Evolutionary conservation across 2,329 filamentous ascomycete genomes (phyloP).

Genomic region (Westerdykella aurantiaca): DNA sequence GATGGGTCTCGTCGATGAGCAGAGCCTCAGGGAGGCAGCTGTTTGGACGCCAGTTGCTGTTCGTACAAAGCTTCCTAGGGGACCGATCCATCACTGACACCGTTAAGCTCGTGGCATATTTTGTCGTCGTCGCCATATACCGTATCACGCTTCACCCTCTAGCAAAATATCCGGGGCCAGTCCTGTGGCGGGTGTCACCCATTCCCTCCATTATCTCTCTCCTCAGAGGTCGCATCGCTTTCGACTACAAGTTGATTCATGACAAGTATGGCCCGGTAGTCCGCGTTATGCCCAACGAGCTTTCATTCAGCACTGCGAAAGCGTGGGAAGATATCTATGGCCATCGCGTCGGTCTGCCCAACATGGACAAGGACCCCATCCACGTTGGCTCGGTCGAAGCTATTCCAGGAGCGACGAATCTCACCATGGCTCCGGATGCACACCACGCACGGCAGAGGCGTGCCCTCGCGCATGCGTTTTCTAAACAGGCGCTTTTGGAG

Average conservation of each 20-base stretch:
- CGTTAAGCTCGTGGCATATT: slow-evolving; percentile 17
- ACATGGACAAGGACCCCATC: slow-evolving; percentile 33
- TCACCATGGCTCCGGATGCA: slow-evolving; percentile 36
- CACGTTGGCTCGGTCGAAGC: slow-evolving; percentile 33
- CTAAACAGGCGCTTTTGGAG: slow-evolving; percentile 35
- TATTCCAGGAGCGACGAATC: slow-evolving; percentile 32
- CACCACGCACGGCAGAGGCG: slow-evolving; percentile 37
- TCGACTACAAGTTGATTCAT: slow-evolving; percentile 27
- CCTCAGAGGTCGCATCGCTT: slow-evolving; percentile 23
- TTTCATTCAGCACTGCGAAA: slow-evolving; percentile 29
- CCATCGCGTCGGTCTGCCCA: slow-evolving; percentile 24
- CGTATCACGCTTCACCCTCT: slow-evolving; percentile 27
- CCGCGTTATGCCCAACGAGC: slow-evolving; percentile 31
- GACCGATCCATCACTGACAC: slow-evolving; percentile 3
- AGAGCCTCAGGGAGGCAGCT: slow-evolving; percentile 17
- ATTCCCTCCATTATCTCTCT: slow-evolving; percentile 24
- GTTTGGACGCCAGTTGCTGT: slow-evolving; percentile 22
- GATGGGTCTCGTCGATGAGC: slow-evolving; percentile 26
- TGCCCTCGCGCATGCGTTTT: slow-evolving; percentile 39
- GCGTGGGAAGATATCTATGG: slow-evolving; percentile 34
- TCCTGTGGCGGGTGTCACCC: slow-evolving; percentile 25
- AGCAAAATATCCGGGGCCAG: slow-evolving; percentile 25
- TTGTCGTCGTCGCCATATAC: slow-evolving; percentile 19
- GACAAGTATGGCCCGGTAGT: slow-evolving; percentile 33
- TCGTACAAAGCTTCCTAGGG: slow-evolving; percentile 3